phyloP scores from a whole-genome alignment of 768 basidiomycete species.

The Roridomyces roridus region DNA sequence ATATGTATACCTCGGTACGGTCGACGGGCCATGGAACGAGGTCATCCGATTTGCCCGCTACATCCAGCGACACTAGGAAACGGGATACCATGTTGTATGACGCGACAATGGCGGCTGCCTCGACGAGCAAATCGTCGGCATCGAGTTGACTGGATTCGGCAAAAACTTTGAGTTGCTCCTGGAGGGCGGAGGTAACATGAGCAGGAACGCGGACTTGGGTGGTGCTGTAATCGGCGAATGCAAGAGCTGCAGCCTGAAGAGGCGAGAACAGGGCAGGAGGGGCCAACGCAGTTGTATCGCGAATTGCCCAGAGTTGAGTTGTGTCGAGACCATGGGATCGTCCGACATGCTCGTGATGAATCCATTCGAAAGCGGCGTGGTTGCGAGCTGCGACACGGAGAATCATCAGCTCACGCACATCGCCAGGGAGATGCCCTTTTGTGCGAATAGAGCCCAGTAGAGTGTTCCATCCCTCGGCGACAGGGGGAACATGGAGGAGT shows the following conservation, averaged over 20 bases:
- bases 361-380: slow-evolving; percentile 60
- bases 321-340: slow-evolving; percentile 56
- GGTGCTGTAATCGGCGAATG: slow-evolving; percentile 68
- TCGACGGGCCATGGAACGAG: slow-evolving; percentile 58
- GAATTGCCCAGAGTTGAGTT: slow-evolving; percentile 59
- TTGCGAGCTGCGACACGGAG: slow-evolving; percentile 58
- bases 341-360: slow-evolving; percentile 59
- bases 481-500: slow-evolving; percentile 52
- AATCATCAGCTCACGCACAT: slow-evolving; percentile 60
- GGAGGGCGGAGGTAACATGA: slow-evolving; percentile 46
- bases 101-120: slow-evolving; percentile 58
- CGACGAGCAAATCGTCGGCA: slow-evolving; percentile 56
- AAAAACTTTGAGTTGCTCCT: slow-evolving; percentile 38
- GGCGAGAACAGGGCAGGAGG: slow-evolving; percentile 47
- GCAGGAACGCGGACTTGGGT: slow-evolving; percentile 50
- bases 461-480: slow-evolving; percentile 57
- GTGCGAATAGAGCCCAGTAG: slow-evolving; percentile 56
- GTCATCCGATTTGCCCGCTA: slow-evolving; percentile 56
- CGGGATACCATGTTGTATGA: slow-evolving; percentile 75
- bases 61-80: slow-evolving; percentile 66
- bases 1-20: slow-evolving; percentile 44
- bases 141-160: slow-evolving; percentile 32
- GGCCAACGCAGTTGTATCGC: slow-evolving; percentile 53
- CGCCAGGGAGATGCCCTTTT: slow-evolving; percentile 51
- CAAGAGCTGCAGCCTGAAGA: slow-evolving; percentile 57